phyloP scores from a whole-genome alignment of 1,139 yeast genomes.

The Yamadazyma dendronema region DNA sequence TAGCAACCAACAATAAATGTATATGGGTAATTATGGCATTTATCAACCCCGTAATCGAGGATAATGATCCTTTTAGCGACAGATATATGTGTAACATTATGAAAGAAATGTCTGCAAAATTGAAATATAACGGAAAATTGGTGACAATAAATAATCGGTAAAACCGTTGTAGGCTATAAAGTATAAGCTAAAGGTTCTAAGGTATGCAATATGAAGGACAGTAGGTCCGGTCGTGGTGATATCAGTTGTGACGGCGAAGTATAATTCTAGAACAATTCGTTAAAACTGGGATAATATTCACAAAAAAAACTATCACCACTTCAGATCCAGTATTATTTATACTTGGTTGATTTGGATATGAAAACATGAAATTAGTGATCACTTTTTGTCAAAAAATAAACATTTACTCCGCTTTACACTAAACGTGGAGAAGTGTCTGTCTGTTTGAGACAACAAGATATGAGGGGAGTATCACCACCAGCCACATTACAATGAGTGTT shows the following conservation, averaged over 20 bases:
- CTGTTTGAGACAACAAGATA: too few relatives aligned
- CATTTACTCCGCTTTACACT: slow-evolving; percentile 3
- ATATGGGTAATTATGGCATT: neutral
- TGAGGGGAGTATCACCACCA: neutral
- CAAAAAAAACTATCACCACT: neutral
- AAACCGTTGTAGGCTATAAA: too few relatives aligned
- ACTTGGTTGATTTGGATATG: neutral
- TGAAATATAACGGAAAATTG: too few relatives aligned
- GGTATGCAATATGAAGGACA: too few relatives aligned
- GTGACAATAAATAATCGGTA: too few relatives aligned
- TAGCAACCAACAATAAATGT: neutral
- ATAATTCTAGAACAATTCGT: too few relatives aligned
- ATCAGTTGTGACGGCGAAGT: too few relatives aligned
- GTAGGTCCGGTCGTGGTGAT: too few relatives aligned
- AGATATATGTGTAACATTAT: neutral
- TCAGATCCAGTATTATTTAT: neutral
- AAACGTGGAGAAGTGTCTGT: slow-evolving; percentile 1
- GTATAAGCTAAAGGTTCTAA: too few relatives aligned
- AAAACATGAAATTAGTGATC: slow-evolving; percentile 2
- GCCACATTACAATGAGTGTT: too few relatives aligned
- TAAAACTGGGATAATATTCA: neutral
- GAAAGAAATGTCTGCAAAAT: neutral
- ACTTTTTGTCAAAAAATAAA: slow-evolving; percentile 1
- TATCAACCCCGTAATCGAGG: neutral
- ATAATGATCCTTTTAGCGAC: neutral